These are phyloP conservation scores for Termitomyces titanicus DNA, from an alignment of 768 basidiomycete genomes.

Conservation along the genomic window DNA sequence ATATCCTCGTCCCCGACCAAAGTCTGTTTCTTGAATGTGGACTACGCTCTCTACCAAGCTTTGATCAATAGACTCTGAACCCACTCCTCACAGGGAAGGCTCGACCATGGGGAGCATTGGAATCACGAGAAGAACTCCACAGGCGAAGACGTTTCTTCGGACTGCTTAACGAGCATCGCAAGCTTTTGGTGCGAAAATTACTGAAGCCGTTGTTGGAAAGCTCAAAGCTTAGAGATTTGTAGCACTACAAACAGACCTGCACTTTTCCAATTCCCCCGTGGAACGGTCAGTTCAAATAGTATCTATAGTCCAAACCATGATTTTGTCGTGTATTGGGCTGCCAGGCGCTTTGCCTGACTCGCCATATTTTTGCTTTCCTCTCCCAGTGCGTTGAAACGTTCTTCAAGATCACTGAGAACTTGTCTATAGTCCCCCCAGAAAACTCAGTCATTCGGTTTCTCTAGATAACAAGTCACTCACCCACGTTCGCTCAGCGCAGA, in stretches of 20 bases:
- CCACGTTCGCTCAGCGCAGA: slow-evolving; percentile 62
- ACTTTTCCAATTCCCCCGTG: background rate
- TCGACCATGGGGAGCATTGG: background rate
- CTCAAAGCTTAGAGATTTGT: background rate
- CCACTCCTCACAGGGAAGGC: background rate
- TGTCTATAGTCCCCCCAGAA: slow-evolving; percentile 36
- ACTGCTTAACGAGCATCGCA: slow-evolving; percentile 1
- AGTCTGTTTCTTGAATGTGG: background rate
- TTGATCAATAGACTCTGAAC: background rate
- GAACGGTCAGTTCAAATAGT: background rate
- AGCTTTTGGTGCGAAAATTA: background rate
- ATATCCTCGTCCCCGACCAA: background rate
- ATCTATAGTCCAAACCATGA: slow-evolving; percentile 56
- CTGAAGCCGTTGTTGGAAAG: background rate
- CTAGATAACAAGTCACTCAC: slow-evolving; percentile 30
- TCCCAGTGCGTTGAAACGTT: slow-evolving; percentile 61
- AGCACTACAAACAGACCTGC: background rate
- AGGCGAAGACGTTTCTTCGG: background rate
- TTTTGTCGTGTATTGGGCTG: slow-evolving; percentile 60
- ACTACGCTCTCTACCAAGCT: background rate
- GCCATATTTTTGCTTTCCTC: slow-evolving; percentile 66
- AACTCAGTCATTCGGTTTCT: background rate
- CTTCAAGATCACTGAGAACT: slow-evolving; percentile 56
- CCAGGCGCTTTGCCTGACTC: slow-evolving; percentile 62
- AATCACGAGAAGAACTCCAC: background rate